Conservation (phyloP, 78 protist species). For the Tieghemostelium lacteum region DNA sequence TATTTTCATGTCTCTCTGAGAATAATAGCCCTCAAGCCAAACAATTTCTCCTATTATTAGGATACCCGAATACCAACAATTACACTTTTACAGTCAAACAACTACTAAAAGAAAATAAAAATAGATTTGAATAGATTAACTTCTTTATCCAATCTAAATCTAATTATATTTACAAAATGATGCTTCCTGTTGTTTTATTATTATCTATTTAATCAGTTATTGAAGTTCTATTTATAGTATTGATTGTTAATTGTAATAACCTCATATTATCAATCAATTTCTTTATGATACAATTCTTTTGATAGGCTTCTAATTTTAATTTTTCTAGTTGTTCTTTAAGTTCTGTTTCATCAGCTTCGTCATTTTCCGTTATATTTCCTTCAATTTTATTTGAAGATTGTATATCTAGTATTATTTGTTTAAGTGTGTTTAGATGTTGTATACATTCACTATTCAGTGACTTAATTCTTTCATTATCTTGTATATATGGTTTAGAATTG, state of each 20-base stretch:
- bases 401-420: slow-evolving; percentile 26
- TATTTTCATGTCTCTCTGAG: no score
- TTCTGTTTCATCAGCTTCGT: neutral
- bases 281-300: slow-evolving; percentile 57
- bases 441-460: slow-evolving; percentile 13
- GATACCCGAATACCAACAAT: no score
- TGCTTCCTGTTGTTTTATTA: no score
- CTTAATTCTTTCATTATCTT: slow-evolving; percentile 42
- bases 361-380: neutral
- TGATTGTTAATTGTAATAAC: slow-evolving; percentile 45
- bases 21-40: no score
- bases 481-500: neutral
- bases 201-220: no score
- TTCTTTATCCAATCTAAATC: no score
- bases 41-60: no score
- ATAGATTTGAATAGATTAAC: no score
- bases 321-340: slow-evolving; percentile 20
- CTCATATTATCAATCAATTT: slow-evolving; percentile 69
- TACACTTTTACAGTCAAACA: no score
- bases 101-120: no score
- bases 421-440: neutral
- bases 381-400: neutral
- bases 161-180: no score
- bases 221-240: slow-evolving; percentile 48
- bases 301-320: slow-evolving; percentile 32